These are phyloP conservation scores for Fusarium coffeatum DNA, from an alignment of 2,329 filamentous ascomycete species.

Conservation along the genomic window DNA sequence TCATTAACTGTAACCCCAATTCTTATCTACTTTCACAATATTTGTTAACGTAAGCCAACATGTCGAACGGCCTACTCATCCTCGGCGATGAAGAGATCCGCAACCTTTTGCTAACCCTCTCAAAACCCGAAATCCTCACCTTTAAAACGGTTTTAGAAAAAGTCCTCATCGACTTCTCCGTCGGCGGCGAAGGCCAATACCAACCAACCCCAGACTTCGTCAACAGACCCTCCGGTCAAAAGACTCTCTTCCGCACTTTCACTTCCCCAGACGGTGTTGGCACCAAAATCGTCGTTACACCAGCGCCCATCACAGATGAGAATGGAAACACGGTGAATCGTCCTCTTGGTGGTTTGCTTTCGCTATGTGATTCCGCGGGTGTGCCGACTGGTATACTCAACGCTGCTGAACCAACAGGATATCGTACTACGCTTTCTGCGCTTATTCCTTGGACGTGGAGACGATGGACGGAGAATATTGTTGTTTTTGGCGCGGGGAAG, in stretches of 20 bases:
- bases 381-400: constrained; percentile 65
- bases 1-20: rapidly evolving
- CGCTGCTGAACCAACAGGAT: constrained; percentile 74
- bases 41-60: background rate
- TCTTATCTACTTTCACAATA: no score
- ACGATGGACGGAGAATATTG: constrained; percentile 58
- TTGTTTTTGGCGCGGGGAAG: constrained; percentile 77
- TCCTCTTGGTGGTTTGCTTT: constrained; percentile 27
- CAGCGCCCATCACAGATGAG: constrained; percentile 8
- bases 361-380: constrained; percentile 21
- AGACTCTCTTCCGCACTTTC: constrained; percentile 44
- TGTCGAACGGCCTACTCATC: constrained; percentile 8
- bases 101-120: constrained; percentile 29
- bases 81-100: constrained; percentile 34
- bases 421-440: constrained; percentile 73
- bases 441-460: constrained; percentile 67
- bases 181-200: constrained; percentile 31
- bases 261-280: constrained; percentile 36
- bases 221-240: constrained; percentile 39
- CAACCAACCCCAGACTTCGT: constrained; percentile 37
- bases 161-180: constrained; percentile 32
- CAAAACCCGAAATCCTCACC: constrained; percentile 21
- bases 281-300: constrained; percentile 42
- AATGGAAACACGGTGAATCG: background rate
- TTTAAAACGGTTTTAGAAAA: constrained; percentile 26